Base-by-base conservation (phyloP, 164 flowering plant genomes). In the Chimonanthus praecox region DNA sequence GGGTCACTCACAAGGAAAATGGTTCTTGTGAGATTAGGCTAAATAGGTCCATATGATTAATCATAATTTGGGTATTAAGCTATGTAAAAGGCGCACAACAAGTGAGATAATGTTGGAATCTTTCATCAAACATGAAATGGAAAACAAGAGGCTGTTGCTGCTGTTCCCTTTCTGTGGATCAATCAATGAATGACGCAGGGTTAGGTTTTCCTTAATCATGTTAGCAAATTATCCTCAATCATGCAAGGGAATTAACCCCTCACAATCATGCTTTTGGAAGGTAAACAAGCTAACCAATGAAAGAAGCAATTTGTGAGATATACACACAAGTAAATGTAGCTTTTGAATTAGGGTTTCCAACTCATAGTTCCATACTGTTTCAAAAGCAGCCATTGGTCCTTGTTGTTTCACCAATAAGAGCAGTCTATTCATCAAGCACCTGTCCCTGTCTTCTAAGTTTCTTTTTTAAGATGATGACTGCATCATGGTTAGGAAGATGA, bases 21-120 rank as follows among this genome's bases (percentile, higher is more conserved):
- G 66, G 44, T 21, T 46, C 47, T 5, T 8, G 49, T 47, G n/a
- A 13, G 11, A 47, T 46, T 20, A n/a, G 54, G 68, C 68, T 46
- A 63, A 49, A 64, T 47, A 20, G 15, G 45, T 69, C 6, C 43
- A 66, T 66, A 60, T 63, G 61, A 47, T 65, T 62, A 63, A 47
- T 54, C n/a, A 2, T 54, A n/a, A 54, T 54, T 9, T 54, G 60
- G 5, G n/a, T 11, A 54, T 54, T 72, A 18, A 33, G 48, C 15
- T 46, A 50, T n/a, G 3, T 51, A 69, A 49, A 45, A 18, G 62
- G 20, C 58, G 71, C 20, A 4, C 33, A 4, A 45, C 63, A 61
- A 65, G 72, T 50, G 82, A 67, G 74, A 78, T 71, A 33, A 75
- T 85, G 85, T 80, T 83, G 85, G 84, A 81, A 85, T 85, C 83